These are phyloP conservation scores for Torulaspora maleeae DNA, from an alignment of 805 yeast species.

Conservation along the genomic window DNA sequence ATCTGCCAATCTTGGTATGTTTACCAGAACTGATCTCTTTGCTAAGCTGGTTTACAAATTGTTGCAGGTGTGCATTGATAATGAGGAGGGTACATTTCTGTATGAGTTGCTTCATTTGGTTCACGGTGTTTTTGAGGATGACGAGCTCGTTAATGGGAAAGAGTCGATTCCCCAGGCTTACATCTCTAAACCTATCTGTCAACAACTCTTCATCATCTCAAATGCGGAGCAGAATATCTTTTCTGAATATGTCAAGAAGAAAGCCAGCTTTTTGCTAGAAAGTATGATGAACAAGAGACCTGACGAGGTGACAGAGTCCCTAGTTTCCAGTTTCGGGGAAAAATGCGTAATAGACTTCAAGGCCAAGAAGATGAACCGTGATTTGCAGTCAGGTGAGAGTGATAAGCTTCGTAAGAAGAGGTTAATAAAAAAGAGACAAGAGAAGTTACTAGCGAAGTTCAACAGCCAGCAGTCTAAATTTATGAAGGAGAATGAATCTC, in stretches of 20 bases:
- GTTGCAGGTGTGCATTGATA: slow-evolving; percentile 49
- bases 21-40: slow-evolving; percentile 49
- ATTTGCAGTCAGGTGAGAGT: slow-evolving; percentile 43
- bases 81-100: slow-evolving; percentile 50
- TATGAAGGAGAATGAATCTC: slow-evolving; percentile 47
- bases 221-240: slow-evolving; percentile 41
- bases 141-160: slow-evolving; percentile 41
- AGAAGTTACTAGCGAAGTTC: slow-evolving; percentile 57
- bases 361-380: slow-evolving; percentile 41
- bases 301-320: slow-evolving; percentile 45
- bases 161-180: slow-evolving; percentile 42
- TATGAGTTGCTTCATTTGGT: slow-evolving; percentile 61
- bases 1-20: slow-evolving; percentile 44
- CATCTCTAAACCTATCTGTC: slow-evolving; percentile 53
- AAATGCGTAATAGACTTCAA: slow-evolving; percentile 48
- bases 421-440: slow-evolving; percentile 58
- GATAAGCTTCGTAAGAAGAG: slow-evolving; percentile 52
- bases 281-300: slow-evolving; percentile 45
- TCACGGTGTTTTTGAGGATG: slow-evolving; percentile 59
- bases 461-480: slow-evolving; percentile 72
- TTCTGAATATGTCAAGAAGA: slow-evolving; percentile 45
- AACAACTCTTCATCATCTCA: slow-evolving; percentile 48
- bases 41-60: slow-evolving; percentile 55
- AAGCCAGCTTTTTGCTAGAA: slow-evolving; percentile 56
- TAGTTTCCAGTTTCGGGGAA: slow-evolving; percentile 55